Percentiles rank a stretch among this genome's conserved stretches.
phyloP scores from a whole-genome alignment of 768 basidiomycete species.

The Suillus spraguei region DNA sequence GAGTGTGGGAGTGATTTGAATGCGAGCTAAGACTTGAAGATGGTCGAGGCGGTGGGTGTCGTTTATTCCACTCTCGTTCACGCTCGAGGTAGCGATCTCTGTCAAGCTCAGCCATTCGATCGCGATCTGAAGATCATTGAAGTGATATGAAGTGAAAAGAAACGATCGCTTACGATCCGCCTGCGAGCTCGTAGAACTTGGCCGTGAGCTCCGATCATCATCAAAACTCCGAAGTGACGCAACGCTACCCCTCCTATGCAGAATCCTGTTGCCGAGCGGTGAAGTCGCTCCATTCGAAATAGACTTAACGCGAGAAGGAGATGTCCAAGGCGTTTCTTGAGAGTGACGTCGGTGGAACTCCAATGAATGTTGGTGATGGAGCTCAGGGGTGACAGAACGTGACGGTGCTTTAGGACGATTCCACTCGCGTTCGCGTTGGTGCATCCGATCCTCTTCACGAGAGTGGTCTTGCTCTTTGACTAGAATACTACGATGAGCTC shows the following conservation, averaged over 20 bases:
- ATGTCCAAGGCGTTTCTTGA: slow-evolving; percentile 14
- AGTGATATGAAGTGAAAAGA: not conserved
- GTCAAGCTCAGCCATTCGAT: slow-evolving; percentile 44
- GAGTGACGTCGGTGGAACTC: slow-evolving; percentile 27
- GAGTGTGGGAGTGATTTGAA: slow-evolving; percentile 35
- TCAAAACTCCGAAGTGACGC: slow-evolving; percentile 47
- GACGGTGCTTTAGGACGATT: slow-evolving; percentile 37
- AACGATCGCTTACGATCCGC: slow-evolving; percentile 48
- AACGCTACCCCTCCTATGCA: slow-evolving; percentile 37
- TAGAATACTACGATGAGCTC: slow-evolving; percentile 17
- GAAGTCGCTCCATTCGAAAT: slow-evolving; percentile 21
- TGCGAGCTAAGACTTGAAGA: slow-evolving; percentile 45
- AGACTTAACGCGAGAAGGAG: slow-evolving; percentile 26
- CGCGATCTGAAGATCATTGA: slow-evolving; percentile 41
- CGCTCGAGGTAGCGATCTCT: slow-evolving; percentile 47
- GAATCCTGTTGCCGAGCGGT: slow-evolving; percentile 13
- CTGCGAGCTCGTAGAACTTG: slow-evolving; percentile 50
- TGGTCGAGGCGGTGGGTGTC: slow-evolving; percentile 41
- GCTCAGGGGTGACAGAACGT: slow-evolving; percentile 27
- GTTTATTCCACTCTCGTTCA: slow-evolving; percentile 61
- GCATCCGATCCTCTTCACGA: slow-evolving; percentile 32
- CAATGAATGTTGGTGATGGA: slow-evolving; percentile 29
- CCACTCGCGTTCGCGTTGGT: slow-evolving; percentile 53
- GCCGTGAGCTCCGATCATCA: slow-evolving; percentile 41
- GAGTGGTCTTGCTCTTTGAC: slow-evolving; percentile 33